Evolutionary conservation across 208 protist genomes (phyloP), one percentile per base, ranked within the genome.

Genomic region (Trypanosoma platydactyli): DNA sequence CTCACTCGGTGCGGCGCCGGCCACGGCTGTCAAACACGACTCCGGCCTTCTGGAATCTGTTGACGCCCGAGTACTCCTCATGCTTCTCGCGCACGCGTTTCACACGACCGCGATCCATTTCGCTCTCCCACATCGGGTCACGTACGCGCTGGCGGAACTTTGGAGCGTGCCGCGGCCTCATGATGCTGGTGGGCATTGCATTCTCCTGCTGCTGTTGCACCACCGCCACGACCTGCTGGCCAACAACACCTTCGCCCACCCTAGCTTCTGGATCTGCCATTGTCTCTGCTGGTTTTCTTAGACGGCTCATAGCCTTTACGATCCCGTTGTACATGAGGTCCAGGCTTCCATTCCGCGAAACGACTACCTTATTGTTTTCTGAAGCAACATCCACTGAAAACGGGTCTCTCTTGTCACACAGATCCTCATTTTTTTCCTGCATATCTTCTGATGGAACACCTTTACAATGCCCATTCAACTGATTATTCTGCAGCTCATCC

Each of bases 21-120:
- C 71, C 76, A 63, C 66, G 71, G 55, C 64, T 76, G 53, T 78
- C 73, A 68, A 78, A 78, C 33, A 20, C 24, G 22, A 78, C 24
- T 15, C 52, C 53, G 0, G 54, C 30, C 5, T 74, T 69, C 29
- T 79, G 68, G 51, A 79, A 79, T 35, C 51, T 65, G 46, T 79
- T 79, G 11, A 45, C 57, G 27, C 44, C 63, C 12, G 3, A 48
- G 50, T 69, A 55, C 33, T 68, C 69, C 5, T 77, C 79, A 11
- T 11, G 18, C 49, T 81, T 83, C 81, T 12, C 15, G 18, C 59
- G 44, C 18, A 92, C 82, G 74, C 88, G 91, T 76, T 96, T 96
- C 49, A 86, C 60, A 33, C 76, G 84, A 11, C 91, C 91, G n/a
- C 79, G 73, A 59, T 96, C 91, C 85, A 96, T 92, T 64, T 86